Percentiles rank a stretch among this genome's conserved stretches.
Evolutionary conservation across 306 rosid genomes (phyloP).

Genomic region (Cicer arietinum): DNA sequence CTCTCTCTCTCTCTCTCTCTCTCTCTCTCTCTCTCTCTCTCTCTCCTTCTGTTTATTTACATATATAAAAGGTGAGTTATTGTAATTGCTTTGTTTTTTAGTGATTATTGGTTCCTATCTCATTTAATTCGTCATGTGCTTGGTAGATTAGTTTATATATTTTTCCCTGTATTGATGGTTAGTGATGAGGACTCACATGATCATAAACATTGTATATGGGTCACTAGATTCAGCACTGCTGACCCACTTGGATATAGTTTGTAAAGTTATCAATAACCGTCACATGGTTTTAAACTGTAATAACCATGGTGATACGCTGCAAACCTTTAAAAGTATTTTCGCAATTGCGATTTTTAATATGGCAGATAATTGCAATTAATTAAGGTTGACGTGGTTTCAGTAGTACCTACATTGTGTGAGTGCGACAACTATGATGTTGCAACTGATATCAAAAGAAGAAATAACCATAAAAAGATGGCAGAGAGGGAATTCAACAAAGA

Average conservation of each 20-base stretch:
- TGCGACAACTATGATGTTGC: too few relatives aligned
- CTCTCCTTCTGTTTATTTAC: too few relatives aligned
- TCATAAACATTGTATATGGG: conserved; percentile 33
- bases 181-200: conserved; percentile 42
- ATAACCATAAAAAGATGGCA: too few relatives aligned
- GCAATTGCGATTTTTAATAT: too few relatives aligned
- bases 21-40: conserved; percentile 13
- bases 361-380: too few relatives aligned
- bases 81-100: conserved; percentile 18
- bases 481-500: too few relatives aligned
- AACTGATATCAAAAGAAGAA: too few relatives aligned
- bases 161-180: conserved; percentile 19
- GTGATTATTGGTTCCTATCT: conserved; percentile 37
- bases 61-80: background rate
- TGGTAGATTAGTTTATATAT: conserved; percentile 40
- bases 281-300: too few relatives aligned
- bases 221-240: conserved; percentile 36
- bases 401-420: too few relatives aligned
- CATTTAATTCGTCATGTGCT: conserved; percentile 43
- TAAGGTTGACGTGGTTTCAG: too few relatives aligned
- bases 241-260: conserved; percentile 39
- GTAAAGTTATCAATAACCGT: background rate
- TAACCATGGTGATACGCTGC: too few relatives aligned
- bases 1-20: conserved; percentile 28
- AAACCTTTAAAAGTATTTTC: too few relatives aligned